These are phyloP conservation scores for Zygosaccharomyces sapae DNA, from an alignment of 1,139 yeast species.

Conservation along the genomic window DNA sequence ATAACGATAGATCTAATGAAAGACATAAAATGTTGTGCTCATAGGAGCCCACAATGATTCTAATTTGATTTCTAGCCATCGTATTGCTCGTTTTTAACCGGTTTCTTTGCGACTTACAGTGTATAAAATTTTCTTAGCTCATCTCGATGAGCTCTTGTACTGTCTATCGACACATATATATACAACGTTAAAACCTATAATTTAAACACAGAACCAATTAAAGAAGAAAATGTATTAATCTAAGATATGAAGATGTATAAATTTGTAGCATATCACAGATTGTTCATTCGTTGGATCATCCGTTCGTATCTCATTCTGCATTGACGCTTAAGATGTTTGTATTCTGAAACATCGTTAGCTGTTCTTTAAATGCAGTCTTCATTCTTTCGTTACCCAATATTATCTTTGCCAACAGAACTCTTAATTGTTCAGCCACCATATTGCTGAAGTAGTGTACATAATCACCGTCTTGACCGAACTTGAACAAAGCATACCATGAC, in stretches of 20 bases:
- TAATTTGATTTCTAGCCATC: slow-evolving; percentile 43
- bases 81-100: neutral
- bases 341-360: slow-evolving; percentile 29
- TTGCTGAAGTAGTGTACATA: slow-evolving; percentile 30
- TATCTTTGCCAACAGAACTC: slow-evolving; percentile 55
- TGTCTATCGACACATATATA: neutral
- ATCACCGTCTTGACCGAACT: slow-evolving; percentile 45
- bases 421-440: slow-evolving; percentile 44
- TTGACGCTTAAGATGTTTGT: slow-evolving; percentile 21
- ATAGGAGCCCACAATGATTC: slow-evolving; percentile 90
- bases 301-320: neutral
- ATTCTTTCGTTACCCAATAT: slow-evolving; percentile 70
- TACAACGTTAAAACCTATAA: neutral
- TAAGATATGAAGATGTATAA: slow-evolving; percentile 1
- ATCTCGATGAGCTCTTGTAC: slow-evolving; percentile 10
- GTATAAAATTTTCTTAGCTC: slow-evolving; percentile 5
- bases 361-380: slow-evolving; percentile 48
- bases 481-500: slow-evolving; percentile 49
- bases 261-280: neutral
- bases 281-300: neutral
- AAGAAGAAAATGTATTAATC: slow-evolving; percentile 1
- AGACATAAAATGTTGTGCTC: slow-evolving; percentile 89
- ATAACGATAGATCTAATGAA: slow-evolving; percentile 53
- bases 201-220: neutral
- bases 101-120: neutral